Conservation (phyloP, 352 stramenopile genomes). For the Globisporangium canariense region DNA sequence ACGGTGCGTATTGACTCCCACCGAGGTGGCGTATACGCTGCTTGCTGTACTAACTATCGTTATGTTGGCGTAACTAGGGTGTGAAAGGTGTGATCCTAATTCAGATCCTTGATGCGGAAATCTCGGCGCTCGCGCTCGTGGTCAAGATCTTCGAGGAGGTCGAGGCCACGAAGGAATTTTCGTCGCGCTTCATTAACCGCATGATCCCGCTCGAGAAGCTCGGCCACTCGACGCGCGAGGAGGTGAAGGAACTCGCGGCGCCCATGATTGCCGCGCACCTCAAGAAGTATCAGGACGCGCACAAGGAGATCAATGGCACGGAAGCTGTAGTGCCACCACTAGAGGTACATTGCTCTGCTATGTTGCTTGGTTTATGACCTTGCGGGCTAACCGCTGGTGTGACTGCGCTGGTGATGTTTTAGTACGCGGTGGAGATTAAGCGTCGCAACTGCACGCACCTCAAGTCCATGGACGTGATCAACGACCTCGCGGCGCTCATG, state of each 20-base stretch:
- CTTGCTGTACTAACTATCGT: neutral
- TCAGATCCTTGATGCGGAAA: conserved; percentile 46
- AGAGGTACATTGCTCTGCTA: conserved; percentile 14
- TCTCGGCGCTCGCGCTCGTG: conserved; percentile 48
- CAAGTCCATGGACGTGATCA: conserved; percentile 72
- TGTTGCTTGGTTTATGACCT: neutral
- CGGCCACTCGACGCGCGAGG: conserved; percentile 56
- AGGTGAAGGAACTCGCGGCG: conserved; percentile 49
- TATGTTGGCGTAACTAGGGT: conserved; percentile 17
- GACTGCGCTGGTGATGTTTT: neutral
- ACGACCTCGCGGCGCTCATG: conserved; percentile 54
- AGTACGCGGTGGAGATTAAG: conserved; percentile 74
- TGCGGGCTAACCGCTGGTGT: neutral
- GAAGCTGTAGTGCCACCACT: conserved; percentile 24
- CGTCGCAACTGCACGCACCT: conserved; percentile 74
- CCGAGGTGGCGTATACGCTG: neutral
- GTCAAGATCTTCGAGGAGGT: conserved; percentile 63
- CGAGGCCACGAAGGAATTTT: conserved; percentile 58
- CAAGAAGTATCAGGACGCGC: conserved; percentile 26
- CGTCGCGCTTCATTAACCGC: conserved; percentile 70
- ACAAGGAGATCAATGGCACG: conserved; percentile 16
- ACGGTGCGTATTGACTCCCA: conserved; percentile 21
- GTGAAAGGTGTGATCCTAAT: conserved; percentile 74
- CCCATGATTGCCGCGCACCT: conserved; percentile 56
- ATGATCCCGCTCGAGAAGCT: conserved; percentile 75